phyloP scores from a whole-genome alignment of 306 rosid species.

The Dryas drummondii region DNA sequence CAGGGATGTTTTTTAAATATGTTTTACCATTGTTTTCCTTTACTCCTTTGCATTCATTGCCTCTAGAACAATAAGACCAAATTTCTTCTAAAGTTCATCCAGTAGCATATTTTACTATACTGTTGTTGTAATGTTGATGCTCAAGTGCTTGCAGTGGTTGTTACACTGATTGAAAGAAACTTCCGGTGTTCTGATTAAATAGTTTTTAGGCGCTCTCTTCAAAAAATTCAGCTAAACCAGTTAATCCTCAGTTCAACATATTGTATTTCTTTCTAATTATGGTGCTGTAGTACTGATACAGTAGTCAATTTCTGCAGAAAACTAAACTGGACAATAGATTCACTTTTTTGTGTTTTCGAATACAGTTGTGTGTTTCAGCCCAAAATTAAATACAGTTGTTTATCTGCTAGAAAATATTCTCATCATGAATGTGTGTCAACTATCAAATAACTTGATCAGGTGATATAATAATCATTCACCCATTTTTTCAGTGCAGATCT shows the following conservation, averaged over 20 bases:
- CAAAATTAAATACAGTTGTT: not conserved
- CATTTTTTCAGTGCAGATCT: constrained; percentile 80
- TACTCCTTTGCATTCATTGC: not conserved
- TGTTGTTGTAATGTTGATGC: not conserved
- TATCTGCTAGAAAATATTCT: not conserved
- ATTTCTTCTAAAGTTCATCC: not conserved
- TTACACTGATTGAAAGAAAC: not conserved
- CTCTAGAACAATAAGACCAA: not conserved
- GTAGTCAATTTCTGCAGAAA: not conserved
- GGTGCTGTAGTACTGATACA: not conserved
- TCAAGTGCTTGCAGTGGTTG: not conserved
- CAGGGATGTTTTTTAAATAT: not conserved
- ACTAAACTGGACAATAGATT: not conserved
- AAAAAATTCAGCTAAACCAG: not conserved
- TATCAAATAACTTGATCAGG: not conserved
- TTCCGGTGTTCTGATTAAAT: not conserved
- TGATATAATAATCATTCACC: not conserved
- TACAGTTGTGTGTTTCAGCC: not conserved
- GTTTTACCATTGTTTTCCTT: not conserved
- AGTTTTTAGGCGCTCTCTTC: not conserved
- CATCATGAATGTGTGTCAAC: not conserved
- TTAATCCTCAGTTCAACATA: not conserved
- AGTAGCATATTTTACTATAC: not conserved
- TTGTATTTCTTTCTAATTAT: not conserved
- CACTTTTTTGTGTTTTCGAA: not conserved